Conservation (phyloP, 2,329 filamentous ascomycete genomes). For the Dryadomyces sulphureus region DNA sequence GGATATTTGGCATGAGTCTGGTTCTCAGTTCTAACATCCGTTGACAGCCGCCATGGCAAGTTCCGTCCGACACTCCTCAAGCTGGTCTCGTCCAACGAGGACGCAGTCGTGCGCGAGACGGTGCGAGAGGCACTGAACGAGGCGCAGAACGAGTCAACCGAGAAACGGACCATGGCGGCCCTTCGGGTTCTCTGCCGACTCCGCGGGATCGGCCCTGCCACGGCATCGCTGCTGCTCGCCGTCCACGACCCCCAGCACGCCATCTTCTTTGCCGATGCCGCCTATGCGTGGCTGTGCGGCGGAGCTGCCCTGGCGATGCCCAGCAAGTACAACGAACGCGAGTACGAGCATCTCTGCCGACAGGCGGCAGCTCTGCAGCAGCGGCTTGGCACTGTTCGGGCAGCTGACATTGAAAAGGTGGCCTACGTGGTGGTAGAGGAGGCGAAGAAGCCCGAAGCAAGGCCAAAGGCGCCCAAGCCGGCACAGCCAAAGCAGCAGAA, state of each 20-base stretch:
- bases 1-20: neutral
- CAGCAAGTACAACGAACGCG: slow-evolving; percentile 56
- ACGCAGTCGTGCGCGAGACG: slow-evolving; percentile 26
- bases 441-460: neutral
- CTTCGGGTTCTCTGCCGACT: slow-evolving; percentile 38
- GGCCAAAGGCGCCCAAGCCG: neutral
- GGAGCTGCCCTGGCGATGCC: slow-evolving; percentile 26
- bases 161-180: neutral
- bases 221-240: slow-evolving; percentile 58
- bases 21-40: neutral
- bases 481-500: neutral
- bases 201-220: slow-evolving; percentile 67
- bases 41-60: slow-evolving; percentile 36
- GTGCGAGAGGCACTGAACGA: slow-evolving; percentile 34
- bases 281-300: slow-evolving; percentile 56
- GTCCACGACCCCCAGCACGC: slow-evolving; percentile 43
- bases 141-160: slow-evolving; percentile 7
- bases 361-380: slow-evolving; percentile 26
- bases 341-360: slow-evolving; percentile 45
- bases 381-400: slow-evolving; percentile 32
- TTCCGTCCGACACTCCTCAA: slow-evolving; percentile 47
- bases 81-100: slow-evolving; percentile 46
- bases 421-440: slow-evolving; percentile 51
- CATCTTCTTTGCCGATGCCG: slow-evolving; percentile 71
- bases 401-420: slow-evolving; percentile 53